Base-by-base conservation (phyloP, 2,329 filamentous ascomycete species). In the Ophioceras dolichostomum region DNA sequence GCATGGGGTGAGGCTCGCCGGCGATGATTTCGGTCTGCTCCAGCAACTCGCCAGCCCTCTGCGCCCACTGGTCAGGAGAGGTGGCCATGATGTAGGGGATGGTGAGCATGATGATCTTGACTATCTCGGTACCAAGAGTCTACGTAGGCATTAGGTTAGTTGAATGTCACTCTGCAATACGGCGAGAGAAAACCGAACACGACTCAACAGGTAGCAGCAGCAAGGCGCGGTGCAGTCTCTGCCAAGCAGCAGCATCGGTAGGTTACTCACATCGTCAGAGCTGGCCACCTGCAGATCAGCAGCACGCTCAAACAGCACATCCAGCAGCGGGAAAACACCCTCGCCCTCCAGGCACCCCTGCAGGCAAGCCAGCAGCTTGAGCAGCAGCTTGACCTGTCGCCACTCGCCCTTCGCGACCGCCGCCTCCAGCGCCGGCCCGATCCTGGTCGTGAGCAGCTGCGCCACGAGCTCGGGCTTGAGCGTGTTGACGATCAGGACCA, bases 1-100 rank as follows among this genome's bases (percentile, higher is more conserved):
- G 88, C 26, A 96, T 69, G 3, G 83, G 73, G 55, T 95, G 85
- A 10, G 84, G 83, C 44, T 91, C 87, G 2, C 82, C 84, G 10
- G 89, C 87, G 49, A 96, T 93, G 45, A 96, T 86, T 39, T 91
- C 88, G 2, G 91, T 96, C 66, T 93, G 94, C 46, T 93, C 84
- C 55, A 98, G 77, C 37, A 96, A 67, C 33, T 83, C 78, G 1
- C 72, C 69, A 3, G 86, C 87, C 52, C 83, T 83, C 45, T 82
- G 70, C n/a, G 21, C 30, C 48, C 80, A 76, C 51, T 82, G 79
- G 35, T 77, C 75, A 4, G 83, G 80, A 0, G 79, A 74, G 3
- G 83, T 76, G 9, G 79, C 75, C 70, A 94, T 79, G 38, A 86
- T 69, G 56, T 96, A 98, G 1, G 91, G 89, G 41, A 98, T 83